Evolutionary conservation across 202 grass and related monocot species (phyloP).

Genomic region (Panicum virgatum): DNA sequence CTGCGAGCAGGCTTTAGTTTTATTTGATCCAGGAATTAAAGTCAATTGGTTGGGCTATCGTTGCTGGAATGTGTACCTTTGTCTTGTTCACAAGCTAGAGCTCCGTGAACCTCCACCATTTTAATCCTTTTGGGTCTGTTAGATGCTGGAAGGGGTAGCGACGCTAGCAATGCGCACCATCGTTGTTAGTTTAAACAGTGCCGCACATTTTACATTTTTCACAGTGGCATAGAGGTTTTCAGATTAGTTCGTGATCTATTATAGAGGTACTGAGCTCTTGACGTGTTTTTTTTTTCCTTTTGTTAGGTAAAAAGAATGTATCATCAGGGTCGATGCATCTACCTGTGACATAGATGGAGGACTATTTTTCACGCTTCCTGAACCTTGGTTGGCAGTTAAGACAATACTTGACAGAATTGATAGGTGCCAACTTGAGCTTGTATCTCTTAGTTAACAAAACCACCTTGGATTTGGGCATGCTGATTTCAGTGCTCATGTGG

Average conservation of each 20-base stretch:
- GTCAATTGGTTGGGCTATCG: neutral
- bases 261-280: conserved; percentile 12
- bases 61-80: neutral
- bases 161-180: neutral
- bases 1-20: neutral
- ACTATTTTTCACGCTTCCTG: conserved; percentile 57
- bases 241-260: neutral
- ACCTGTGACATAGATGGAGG: conserved; percentile 60
- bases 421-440: conserved; percentile 56
- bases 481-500: neutral
- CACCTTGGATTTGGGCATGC: neutral
- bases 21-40: neutral
- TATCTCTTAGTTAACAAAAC: neutral
- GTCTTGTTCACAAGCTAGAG: neutral
- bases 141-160: neutral
- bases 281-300: neutral
- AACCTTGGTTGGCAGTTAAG: conserved; percentile 62
- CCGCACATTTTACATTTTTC: neutral
- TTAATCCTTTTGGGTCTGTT: neutral
- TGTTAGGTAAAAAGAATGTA: conserved; percentile 31
- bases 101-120: neutral
- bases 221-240: neutral
- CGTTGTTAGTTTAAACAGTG: neutral
- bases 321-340: conserved; percentile 14
- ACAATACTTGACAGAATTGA: conserved; percentile 54